Base-by-base conservation (phyloP, 73 alveolate genomes). In the Symbiodinium pilosum region DNA sequence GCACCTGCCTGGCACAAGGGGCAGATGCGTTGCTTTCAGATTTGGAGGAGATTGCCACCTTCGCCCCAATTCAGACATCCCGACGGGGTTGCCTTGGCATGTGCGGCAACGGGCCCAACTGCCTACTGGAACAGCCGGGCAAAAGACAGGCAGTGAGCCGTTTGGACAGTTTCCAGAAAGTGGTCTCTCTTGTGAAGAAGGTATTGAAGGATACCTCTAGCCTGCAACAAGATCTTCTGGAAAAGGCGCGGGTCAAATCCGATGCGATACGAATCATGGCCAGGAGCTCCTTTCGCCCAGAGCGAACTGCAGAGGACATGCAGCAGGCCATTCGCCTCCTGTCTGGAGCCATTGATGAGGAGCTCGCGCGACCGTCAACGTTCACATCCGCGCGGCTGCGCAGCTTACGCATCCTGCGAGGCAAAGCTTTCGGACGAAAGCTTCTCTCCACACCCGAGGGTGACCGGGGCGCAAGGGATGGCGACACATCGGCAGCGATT, bases 101-200 rank as follows among this genome's bases (percentile, higher is more conserved):
- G 39, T 91, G 97, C 26, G 97, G 97, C 41, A 85, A 91, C 39
- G 97, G 97, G 8, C 97, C 97, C 97, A 91, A 91, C 56, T 91
- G 89, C 56, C 34, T 91, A 81, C 40, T 91, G 88, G 88, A 68
- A 43, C 52, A 47, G n/a, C 51, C 56, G 26, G 85, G 85, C 47
- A 73, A 36, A 32, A 43, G 81, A 83, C 97, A 91, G 77, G 97
- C 97, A 1, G 20, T 91, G 52, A 91, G 81, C 51, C 87, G 42
- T 39, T 30, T 91, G 97, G 88, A 91, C 84, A 68, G 89, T 83
- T 91, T 91, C 97, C 42, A 54, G 81, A 91, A 71, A 41, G 89
- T 91, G 77, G 30, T 91, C 12, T 30, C 97, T 43, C 77, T 91
- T 85, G 83, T 91, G 32, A 91, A 91, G 54, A 89, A 89, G 44